Conservation (phyloP, 139 green algal species). For the Prasinococcaceae sp. region DNA sequence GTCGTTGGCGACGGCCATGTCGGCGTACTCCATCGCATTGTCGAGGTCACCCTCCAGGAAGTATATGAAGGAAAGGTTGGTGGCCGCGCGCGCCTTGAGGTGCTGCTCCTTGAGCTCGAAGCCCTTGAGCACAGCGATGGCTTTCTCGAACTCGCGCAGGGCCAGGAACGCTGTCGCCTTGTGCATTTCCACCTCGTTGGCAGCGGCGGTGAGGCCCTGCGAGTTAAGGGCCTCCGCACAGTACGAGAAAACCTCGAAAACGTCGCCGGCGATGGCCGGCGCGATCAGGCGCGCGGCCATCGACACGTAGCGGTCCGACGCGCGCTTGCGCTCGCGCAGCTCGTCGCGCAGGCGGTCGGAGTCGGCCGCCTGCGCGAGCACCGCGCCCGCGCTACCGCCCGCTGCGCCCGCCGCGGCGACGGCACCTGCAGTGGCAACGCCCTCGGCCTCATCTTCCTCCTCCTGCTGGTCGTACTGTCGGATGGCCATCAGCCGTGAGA, state of each 20-base stretch:
- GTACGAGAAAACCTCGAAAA: conserved; percentile 50
- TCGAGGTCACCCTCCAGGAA: conserved; percentile 49
- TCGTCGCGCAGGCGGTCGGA: conserved; percentile 32
- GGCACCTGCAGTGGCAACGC: conserved; percentile 1
- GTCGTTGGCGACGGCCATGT: conserved; percentile 53
- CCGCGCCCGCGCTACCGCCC: background rate
- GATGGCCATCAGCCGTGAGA: conserved; percentile 41
- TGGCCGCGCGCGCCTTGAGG: conserved; percentile 52
- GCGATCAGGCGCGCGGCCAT: conserved; percentile 45
- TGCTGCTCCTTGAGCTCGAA: conserved; percentile 61
- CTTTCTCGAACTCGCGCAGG: conserved; percentile 44
- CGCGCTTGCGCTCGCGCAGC: conserved; percentile 29
- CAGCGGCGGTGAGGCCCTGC: conserved; percentile 21
- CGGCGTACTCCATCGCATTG: conserved; percentile 47
- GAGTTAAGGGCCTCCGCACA: conserved; percentile 35
- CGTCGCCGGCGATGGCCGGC: conserved; percentile 34
- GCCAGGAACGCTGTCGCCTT: conserved; percentile 49
- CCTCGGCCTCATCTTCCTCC: conserved; percentile 19
- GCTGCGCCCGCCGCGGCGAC: background rate
- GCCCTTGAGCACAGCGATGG: conserved; percentile 54
- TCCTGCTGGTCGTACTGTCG: conserved; percentile 17
- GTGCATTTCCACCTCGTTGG: conserved; percentile 53
- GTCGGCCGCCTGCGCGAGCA: background rate
- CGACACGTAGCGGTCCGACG: conserved; percentile 11
- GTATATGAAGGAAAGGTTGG: conserved; percentile 64